Conservation (phyloP, 2,329 filamentous ascomycete genomes). For the Stachybotrys elegans region DNA sequence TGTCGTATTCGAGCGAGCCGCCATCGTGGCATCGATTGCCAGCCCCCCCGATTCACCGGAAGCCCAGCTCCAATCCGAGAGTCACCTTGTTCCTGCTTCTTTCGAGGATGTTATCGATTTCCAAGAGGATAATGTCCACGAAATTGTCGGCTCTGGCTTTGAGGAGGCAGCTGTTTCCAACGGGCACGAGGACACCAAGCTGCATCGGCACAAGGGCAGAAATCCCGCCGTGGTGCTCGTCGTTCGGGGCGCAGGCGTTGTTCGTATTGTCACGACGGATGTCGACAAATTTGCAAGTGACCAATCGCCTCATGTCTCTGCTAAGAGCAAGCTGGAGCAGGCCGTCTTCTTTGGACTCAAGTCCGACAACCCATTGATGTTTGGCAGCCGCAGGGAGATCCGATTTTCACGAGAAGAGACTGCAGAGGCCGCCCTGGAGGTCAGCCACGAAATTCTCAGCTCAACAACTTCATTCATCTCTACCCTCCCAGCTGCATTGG, state of each 20-base stretch:
- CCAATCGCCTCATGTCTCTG: conserved; percentile 60
- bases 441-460: conserved; percentile 77
- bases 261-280: conserved; percentile 55
- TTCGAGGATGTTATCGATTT: conserved; percentile 90
- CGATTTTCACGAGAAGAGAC: conserved; percentile 67
- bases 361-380: conserved; percentile 81
- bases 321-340: conserved; percentile 87
- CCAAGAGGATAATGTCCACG: conserved; percentile 56
- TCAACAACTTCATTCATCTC: conserved; percentile 73
- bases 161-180: conserved; percentile 46
- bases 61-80: conserved; percentile 67
- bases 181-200: conserved; percentile 40
- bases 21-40: conserved; percentile 71
- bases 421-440: conserved; percentile 66
- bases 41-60: conserved; percentile 66
- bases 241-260: conserved; percentile 56
- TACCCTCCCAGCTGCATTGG: conserved; percentile 67
- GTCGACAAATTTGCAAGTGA: conserved; percentile 56
- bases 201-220: conserved; percentile 51
- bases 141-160: conserved; percentile 58
- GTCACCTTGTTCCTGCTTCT: conserved; percentile 54
- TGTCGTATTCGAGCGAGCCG: conserved; percentile 70
- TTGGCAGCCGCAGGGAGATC: conserved; percentile 62
- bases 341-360: conserved; percentile 87
- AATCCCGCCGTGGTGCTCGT: conserved; percentile 58